These are phyloP conservation scores for Rubroshorea leprosula DNA, from an alignment of 345 rosid species.

Conservation along the genomic window DNA sequence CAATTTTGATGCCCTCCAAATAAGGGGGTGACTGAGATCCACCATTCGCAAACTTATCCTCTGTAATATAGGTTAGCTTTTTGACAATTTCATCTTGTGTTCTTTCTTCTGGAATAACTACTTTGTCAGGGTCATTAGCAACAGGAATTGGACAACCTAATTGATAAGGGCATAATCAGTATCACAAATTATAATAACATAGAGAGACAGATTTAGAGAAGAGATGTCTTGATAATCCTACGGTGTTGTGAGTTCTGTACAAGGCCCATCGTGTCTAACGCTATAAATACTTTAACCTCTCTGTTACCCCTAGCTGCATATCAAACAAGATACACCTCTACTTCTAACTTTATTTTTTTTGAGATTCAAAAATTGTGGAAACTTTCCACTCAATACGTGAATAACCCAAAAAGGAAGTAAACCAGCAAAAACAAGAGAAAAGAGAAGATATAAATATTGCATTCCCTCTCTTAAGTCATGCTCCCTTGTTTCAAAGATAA, in stretches of 20 bases:
- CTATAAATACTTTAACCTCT: conserved; percentile 64
- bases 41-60: conserved; percentile 43
- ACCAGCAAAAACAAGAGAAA: background rate
- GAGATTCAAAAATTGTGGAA: too few relatives aligned
- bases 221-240: conserved; percentile 33
- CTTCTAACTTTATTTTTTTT: background rate
- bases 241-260: conserved; percentile 72
- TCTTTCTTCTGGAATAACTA: conserved; percentile 57
- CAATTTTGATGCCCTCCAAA: conserved; percentile 92
- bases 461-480: conserved; percentile 75
- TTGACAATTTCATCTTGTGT: conserved; percentile 47
- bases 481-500: conserved; percentile 56
- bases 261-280: conserved; percentile 69
- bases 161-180: conserved; percentile 12
- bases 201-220: conserved; percentile 11
- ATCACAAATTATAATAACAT: conserved; percentile 9
- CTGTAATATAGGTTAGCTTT: conserved; percentile 52
- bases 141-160: conserved; percentile 82
- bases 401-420: background rate
- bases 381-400: too few relatives aligned
- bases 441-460: conserved; percentile 34
- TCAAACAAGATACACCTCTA: conserved; percentile 7
- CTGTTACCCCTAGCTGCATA: conserved; percentile 77
- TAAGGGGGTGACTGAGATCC: conserved; percentile 46
- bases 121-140: conserved; percentile 52